These are phyloP conservation scores for Epichloe scottii DNA, from an alignment of 2,329 filamentous ascomycete genomes.

Conservation along the genomic window DNA sequence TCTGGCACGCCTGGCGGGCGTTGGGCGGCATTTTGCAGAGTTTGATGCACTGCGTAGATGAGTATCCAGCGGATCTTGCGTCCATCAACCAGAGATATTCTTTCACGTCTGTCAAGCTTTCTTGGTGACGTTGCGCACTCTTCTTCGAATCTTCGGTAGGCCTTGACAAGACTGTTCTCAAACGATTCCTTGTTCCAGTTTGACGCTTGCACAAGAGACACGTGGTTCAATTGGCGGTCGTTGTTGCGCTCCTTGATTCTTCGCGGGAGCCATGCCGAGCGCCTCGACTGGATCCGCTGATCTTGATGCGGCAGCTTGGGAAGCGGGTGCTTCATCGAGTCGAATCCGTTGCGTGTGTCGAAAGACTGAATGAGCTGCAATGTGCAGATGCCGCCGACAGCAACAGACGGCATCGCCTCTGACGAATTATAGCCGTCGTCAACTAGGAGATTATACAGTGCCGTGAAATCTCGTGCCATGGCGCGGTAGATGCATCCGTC, in stretches of 20 bases:
- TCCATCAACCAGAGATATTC: conserved; percentile 45
- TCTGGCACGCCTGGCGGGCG: conserved; percentile 50
- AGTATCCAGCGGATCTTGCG: conserved; percentile 70
- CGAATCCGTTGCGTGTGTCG: conserved; percentile 46
- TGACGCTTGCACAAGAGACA: conserved; percentile 38
- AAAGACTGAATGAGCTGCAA: conserved; percentile 57
- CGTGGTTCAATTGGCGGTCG: conserved; percentile 35
- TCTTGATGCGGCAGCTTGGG: conserved; percentile 48
- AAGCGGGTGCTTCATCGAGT: conserved; percentile 49
- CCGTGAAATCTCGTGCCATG: conserved; percentile 59
- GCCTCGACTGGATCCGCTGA: conserved; percentile 17
- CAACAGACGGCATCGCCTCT: conserved; percentile 37
- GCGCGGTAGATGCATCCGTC: conserved; percentile 37
- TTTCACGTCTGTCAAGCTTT: conserved; percentile 43
- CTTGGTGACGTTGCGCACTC: conserved; percentile 35
- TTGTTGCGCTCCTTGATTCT: conserved; percentile 33
- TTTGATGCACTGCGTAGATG: conserved; percentile 61
- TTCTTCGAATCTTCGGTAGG: conserved; percentile 60
- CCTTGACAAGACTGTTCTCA: conserved; percentile 47
- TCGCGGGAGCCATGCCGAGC: conserved; percentile 29
- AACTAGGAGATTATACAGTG: conserved; percentile 58
- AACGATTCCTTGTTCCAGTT: conserved; percentile 30
- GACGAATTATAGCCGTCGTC: conserved; percentile 43
- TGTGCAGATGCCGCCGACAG: conserved; percentile 56
- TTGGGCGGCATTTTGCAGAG: conserved; percentile 51